Evolutionary conservation across 2,329 filamentous ascomycete species (phyloP), one percentile per base, ranked within the genome.

Genomic region (Talaromyces atroroseus): DNA sequence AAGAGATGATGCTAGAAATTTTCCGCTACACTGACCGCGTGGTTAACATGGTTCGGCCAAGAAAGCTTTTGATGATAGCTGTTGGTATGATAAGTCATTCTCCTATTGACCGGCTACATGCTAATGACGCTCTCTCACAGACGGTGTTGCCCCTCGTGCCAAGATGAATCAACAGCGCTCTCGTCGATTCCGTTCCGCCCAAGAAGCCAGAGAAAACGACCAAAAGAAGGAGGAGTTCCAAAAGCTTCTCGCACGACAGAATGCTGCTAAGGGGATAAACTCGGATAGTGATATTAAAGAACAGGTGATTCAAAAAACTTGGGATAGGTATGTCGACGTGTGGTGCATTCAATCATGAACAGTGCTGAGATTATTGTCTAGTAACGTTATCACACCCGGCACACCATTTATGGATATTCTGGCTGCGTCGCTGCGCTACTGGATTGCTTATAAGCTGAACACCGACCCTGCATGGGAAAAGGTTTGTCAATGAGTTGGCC

Each of bases 101-200:
- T 12, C 29, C 47, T 45, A 48, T 23, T 52, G 26, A 8, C 4
- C 26, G 14, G 21, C 32, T 16, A 29, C 51, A 29, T 48, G 47
- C 70, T 78, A 59, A 74, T 57, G 24, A 23, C 14, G 23, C 46
- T 55, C 46, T 51, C 45, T 50, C 38, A 44, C 59, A 91, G 94
- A 99, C 76, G 94, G 94, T 70, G 94, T 99, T 62, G 94, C 94
- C 4, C 95, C 94, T 48, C 88, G 94, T 72, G 95, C 95, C 58
- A 99, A 99, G 76, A 99, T 99, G 94, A 99, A 99, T 71, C 95
- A 99, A 71, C 94, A 99, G 76, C 90, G 94, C 60, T 95, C 94
- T 44, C 85, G 94, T 73, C 90, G 94, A 66, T 99, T 99, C 76
- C 87, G 94, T 60, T 89, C 92, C 21, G 94, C 92, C 2, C 90